Evolutionary conservation across 2,329 filamentous ascomycete species (phyloP), one percentile per base, ranked within the genome.

Genomic region (Fusarium napiforme): DNA sequence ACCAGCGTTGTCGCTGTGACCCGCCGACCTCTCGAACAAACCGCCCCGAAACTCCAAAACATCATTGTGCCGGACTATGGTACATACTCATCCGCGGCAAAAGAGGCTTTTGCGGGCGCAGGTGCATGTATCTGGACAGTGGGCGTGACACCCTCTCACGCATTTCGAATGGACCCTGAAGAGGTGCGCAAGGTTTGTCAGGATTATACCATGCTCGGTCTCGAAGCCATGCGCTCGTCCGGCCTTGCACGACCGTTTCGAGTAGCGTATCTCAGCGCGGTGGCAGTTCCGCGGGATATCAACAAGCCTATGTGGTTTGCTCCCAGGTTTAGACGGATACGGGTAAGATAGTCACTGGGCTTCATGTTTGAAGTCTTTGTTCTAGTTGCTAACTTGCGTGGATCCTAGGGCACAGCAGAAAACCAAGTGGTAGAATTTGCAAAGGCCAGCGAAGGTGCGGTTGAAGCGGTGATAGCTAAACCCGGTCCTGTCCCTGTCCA

Each of bases 311-410:
- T 46, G 23, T 46, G 43, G 43, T 7, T 28, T 28, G 8, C 43
- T 28, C 23, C 43, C 18, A 10, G 28, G 8, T 46, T 15, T 1
- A 28, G 43, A 46, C 23, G 12, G 12, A 46, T 46, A 28, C 18
- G 43, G 23, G 43, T 28, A 46, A 21, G 23, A 46, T 19, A 3
- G 23, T n/a, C 5, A 16, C 9, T 15, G 9, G 15, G 8, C 8
- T 7, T 21, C 4, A 14, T 19, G 7, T 26, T 28, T 2, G 4
- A 14, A 14, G 2, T 28, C 0, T 11, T 14, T 19, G 7, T 9
- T 45, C 6, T 5, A 9, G 6, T 26, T 26, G 16, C 43, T 46
- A 6, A 46, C 11, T 14, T 26, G 0, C 8, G 18, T 26, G 18
- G 0, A 26, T 26, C 4, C 11, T 19, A 46, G 43, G 11, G 23